A percentile compares a stretch with the other conserved stretches of the same genome.
phyloP scores from a whole-genome alignment of 768 basidiomycete genomes.

The Kwoniella newhampshirensis region DNA sequence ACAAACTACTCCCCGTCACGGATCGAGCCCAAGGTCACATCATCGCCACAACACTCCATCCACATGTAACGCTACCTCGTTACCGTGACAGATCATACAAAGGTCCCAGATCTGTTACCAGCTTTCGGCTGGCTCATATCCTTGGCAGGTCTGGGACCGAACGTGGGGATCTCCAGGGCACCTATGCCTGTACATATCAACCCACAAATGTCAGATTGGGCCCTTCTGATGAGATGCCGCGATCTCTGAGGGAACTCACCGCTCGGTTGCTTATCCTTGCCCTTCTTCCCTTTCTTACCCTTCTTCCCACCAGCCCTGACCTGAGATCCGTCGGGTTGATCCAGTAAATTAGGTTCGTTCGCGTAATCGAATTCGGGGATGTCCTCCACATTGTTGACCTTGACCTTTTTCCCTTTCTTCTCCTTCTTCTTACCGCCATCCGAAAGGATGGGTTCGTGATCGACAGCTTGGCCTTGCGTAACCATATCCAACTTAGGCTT shows the following conservation, averaged over 20 bases:
- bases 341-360: conserved; percentile 69
- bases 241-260: conserved; percentile 16
- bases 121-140: conserved; percentile 45
- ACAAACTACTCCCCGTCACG: no score
- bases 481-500: conserved; percentile 23
- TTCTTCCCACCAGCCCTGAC: conserved; percentile 55
- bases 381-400: conserved; percentile 24
- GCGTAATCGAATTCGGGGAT: conserved; percentile 69
- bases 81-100: conserved; percentile 17
- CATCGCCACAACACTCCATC: no score
- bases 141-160: conserved; percentile 41
- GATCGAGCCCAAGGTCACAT: no score
- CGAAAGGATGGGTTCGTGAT: no score
- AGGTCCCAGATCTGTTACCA: conserved; percentile 51
- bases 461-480: conserved; percentile 10
- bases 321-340: conserved; percentile 49
- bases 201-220: neutral
- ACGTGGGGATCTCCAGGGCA: conserved; percentile 30
- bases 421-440: conserved; percentile 8
- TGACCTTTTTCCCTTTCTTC: conserved; percentile 22
- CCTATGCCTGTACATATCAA: neutral
- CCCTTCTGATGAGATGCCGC: neutral
- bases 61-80: no score
- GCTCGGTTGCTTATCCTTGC: conserved; percentile 44
- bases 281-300: conserved; percentile 58